Evolutionary conservation across 1,284 basidiomycete genomes (phyloP).

Genomic region (Sanghuangporus sanghuang): DNA sequence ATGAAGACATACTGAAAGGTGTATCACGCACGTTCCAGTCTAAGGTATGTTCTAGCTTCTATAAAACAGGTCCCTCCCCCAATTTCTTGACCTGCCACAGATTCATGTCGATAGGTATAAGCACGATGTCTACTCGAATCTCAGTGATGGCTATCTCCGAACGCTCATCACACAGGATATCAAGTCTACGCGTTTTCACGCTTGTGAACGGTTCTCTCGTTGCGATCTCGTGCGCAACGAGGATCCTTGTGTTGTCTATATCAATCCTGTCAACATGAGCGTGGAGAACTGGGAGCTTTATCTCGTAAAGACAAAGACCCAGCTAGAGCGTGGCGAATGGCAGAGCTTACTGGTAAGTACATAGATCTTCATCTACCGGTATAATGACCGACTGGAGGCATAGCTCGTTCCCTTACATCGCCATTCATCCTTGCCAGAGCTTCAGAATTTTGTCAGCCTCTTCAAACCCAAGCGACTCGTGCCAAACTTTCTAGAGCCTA

Average conservation of each 20-base stretch:
- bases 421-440: constrained; percentile 82
- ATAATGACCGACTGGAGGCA: not conserved
- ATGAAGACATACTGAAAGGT: constrained; percentile 79
- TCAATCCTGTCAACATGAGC: constrained; percentile 72
- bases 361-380: not conserved
- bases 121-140: constrained; percentile 53
- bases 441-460: constrained; percentile 71
- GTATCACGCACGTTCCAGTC: constrained; percentile 60
- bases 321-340: constrained; percentile 39
- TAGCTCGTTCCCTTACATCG: constrained; percentile 81
- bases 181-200: constrained; percentile 75
- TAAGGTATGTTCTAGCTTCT: constrained; percentile 37
- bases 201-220: constrained; percentile 79
- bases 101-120: constrained; percentile 92
- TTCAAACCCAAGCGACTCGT: constrained; percentile 73
- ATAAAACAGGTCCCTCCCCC: not conserved
- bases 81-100: constrained; percentile 31
- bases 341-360: constrained; percentile 56
- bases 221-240: constrained; percentile 61
- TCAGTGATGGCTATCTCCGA: constrained; percentile 61
- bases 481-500: constrained; percentile 74
- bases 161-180: constrained; percentile 60
- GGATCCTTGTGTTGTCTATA: constrained; percentile 53
- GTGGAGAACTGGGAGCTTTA: constrained; percentile 59
- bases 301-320: constrained; percentile 38